Base-by-base conservation (phyloP, 176 grass and related monocot species). In the Oryza brachyantha region DNA sequence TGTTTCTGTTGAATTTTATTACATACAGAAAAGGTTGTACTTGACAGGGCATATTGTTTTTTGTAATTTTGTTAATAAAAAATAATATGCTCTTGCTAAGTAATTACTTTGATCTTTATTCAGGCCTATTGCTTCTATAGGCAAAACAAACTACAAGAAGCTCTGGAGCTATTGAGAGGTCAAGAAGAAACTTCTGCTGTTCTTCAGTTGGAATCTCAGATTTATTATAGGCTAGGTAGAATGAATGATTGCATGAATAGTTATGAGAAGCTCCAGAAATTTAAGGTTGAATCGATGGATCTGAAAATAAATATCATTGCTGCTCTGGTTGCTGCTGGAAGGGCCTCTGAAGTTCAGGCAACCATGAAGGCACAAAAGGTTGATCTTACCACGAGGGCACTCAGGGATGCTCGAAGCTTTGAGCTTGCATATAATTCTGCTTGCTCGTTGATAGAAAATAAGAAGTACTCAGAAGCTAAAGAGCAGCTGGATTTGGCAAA, bases 111-210 rank as follows among this genome's bases (percentile, higher is more conserved):
- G 74, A 21, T 77, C 3, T 76, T 21, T 61, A 66, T 83, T 81
- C 79, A 99, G 96, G 92, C 90, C 74, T 96, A 96, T 81, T 99
- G 92, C 84, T 90, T 87, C 76, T 96, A 99, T n/a, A 91, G 90
- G 79, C 90, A 96, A 83, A 99, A 99, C 64, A 93, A 95, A 85
- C 42, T 99, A 70, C 83, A 89, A 71, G 96, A 96, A 81, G 96
- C 96, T 25, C 71, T 99, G 13, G 81, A 91, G 21, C 69, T 78
- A 31, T 76, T 99, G 82, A 83, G 73, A 66, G 69, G 85, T 5
- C 90, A 87, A 83, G 92, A 92, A 78, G 86, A 82, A 84, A 86
- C 81, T 39, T 37, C 76, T 73, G 84, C 75, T 85, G 42, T 93
- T 76, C 86, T 99, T 78, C 92, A 99, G 74, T 80, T 99, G 64